Evolutionary conservation across 371 early-diverging fungal species (phyloP), one percentile per base, ranked within the genome.

Genomic region (Actinomucor elegans): DNA sequence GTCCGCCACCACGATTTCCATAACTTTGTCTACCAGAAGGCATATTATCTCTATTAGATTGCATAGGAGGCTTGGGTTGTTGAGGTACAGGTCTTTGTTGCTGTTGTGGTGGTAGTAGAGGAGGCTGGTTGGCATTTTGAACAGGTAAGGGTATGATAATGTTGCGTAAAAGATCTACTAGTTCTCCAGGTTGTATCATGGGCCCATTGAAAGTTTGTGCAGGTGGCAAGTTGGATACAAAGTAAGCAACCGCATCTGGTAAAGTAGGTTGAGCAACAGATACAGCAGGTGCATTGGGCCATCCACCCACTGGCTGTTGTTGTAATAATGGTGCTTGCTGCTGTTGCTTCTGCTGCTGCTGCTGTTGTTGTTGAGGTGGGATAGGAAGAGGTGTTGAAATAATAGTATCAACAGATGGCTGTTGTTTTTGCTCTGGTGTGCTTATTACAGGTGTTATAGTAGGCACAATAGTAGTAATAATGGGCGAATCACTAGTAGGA

Each of bases 221-320:
- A 27, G 79, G 76, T 29, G 85, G 85, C 11, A 82, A 56, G 15
- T 73, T 75, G 6, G 80, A 73, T 8, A 83, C 67, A 51, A 86
- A 82, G 51, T 70, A 79, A 4, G 81, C 81, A 23, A 86, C 67
- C 9, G 81, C 76, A 28, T 83, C 85, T 10, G 86, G 86, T 34
- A 86, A 66, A 35, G 69, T 33, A 18, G 67, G 57, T 33, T 57
- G 57, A 10, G 56, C 9, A 3, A 46, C 49, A 18, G 44, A 2
- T 11, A 28, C 36, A 27, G 37, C 17, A 18, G 62, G 57, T 5
- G 37, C 43, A 33, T 32, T 21, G 8, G 45, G 44, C 45, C 27
- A 21, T 9, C 4, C 46, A 29, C n/a, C 31, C 23, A 21, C 8
- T 23, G 14, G 6, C 21, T 21, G 29, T 14, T n/a, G 12, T 12